Evolutionary conservation across 352 stramenopile species (phyloP), one percentile per base, ranked within the genome.

Genomic region (Discostella stelligera): DNA sequence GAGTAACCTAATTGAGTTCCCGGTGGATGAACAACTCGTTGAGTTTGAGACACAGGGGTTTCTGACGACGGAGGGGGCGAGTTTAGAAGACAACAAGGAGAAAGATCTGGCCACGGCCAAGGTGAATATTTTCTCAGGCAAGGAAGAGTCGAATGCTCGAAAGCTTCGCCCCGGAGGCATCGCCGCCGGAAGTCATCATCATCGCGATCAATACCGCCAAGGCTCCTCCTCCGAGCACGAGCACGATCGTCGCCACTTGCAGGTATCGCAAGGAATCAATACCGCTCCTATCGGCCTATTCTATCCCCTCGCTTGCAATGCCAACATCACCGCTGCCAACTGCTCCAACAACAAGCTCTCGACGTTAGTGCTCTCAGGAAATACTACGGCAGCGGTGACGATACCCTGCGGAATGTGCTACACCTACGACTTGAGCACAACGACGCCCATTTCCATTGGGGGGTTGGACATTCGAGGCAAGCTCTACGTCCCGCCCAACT

Each of bases 401-500:
- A 11, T 67, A 10, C 60, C 60, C 37, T 67, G 60, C 60, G 60
- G 60, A 16, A 46, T 2, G 20, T 67, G 60, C 44, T 58, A 58
- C 60, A 41, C 23, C 18, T 82, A 77, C 61, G 78, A 85, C 56
- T 54, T 82, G 9, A 30, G 54, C 20, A 14, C 39, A 8, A 48
- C 37, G 1, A 50, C 16, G 10, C 46, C 27, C 14, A 62, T n/a
- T 16, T 56, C 32, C 20, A 77, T 83, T 9, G 49, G 53, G 16
- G 79, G 79, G 11, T 62, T 86, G 0, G 63, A 86, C 41, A 82
- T 89, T 62, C 14, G 74, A 9, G 83, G 83, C 41, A 87, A 87
- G 50, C 70, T 89, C 1, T 65, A 69, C 32, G 63, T 87, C 39
- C 79, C 79, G 0, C 41, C 52, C 0, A 79, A 81, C 39, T 72